These are phyloP conservation scores for Leccinum pachyderme DNA, from an alignment of 1,284 basidiomycete genomes.

Conservation along the genomic window DNA sequence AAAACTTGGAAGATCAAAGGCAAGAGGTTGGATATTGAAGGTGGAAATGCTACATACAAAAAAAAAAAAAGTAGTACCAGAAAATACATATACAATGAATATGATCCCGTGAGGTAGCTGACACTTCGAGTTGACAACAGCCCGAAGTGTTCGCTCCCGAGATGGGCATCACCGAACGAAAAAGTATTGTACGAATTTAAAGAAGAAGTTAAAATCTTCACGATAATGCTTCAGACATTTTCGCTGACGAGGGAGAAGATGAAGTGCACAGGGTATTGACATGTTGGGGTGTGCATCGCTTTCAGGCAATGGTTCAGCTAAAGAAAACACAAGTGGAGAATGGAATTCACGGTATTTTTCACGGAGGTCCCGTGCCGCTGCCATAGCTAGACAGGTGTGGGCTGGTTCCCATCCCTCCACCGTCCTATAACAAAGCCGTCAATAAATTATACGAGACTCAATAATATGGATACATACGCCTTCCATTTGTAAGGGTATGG, in stretches of 20 bases:
- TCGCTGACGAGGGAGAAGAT: not conserved
- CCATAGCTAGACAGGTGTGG: not conserved
- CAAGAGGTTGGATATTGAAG: not conserved
- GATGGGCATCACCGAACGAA: not conserved
- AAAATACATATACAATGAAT: not conserved
- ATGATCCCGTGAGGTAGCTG: not conserved
- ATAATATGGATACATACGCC: not conserved
- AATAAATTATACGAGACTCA: not conserved
- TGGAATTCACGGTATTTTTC: not conserved
- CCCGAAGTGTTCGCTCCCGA: not conserved
- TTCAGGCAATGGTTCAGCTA: not conserved
- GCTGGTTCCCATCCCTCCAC: not conserved
- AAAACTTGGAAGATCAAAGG: not conserved
- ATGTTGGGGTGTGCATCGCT: not conserved
- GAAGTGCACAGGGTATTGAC: not conserved
- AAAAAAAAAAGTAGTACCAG: too few relatives aligned
- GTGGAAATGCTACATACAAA: not conserved
- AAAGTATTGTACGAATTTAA: not conserved
- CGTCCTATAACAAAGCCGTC: not conserved
- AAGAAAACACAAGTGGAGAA: not conserved
- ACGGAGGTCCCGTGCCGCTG: not conserved
- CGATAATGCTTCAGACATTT: not conserved
- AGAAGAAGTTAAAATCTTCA: not conserved
- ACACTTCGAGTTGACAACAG: not conserved
- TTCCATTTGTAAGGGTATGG: not conserved